Evolutionary conservation across 1,139 yeast genomes (phyloP).

Genomic region (Geotrichum phurueaensis): DNA sequence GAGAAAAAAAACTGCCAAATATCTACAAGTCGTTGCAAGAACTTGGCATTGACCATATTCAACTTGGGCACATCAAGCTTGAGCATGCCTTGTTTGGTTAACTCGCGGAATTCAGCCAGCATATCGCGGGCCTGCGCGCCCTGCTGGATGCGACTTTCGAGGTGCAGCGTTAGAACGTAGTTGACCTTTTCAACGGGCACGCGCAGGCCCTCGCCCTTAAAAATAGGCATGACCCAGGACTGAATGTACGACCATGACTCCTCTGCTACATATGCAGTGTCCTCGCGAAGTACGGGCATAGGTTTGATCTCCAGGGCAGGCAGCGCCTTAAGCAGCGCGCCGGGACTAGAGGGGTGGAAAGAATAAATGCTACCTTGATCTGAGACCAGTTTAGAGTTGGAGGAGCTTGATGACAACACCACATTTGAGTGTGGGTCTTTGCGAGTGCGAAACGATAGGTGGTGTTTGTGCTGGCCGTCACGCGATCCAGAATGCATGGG

Average conservation of each 20-base stretch:
- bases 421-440: constrained; percentile 38
- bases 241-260: constrained; percentile 47
- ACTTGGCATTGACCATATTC: constrained; percentile 23
- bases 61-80: constrained; percentile 35
- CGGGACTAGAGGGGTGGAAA: constrained; percentile 40
- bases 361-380: constrained; percentile 43
- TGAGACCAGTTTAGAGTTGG: constrained; percentile 43
- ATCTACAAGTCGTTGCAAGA: constrained; percentile 33
- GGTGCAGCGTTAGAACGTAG: constrained; percentile 44
- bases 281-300: constrained; percentile 36
- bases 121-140: constrained; percentile 39
- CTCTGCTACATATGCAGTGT: constrained; percentile 44
- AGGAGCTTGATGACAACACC: constrained; percentile 43
- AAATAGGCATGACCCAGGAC: constrained; percentile 43
- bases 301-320: constrained; percentile 34
- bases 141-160: constrained; percentile 38
- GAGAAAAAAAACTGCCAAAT: constrained; percentile 53
- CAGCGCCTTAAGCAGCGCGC: constrained; percentile 31
- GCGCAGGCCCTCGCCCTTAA: constrained; percentile 44
- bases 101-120: constrained; percentile 43
- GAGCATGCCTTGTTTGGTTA: constrained; percentile 42
- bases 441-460: constrained; percentile 37
- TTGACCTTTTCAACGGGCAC: constrained; percentile 55
- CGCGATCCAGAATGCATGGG: constrained; percentile 20
- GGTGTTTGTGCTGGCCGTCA: constrained; percentile 33